These are phyloP conservation scores for Hibiscus trionum DNA, from an alignment of 345 rosid species.

Conservation along the genomic window DNA sequence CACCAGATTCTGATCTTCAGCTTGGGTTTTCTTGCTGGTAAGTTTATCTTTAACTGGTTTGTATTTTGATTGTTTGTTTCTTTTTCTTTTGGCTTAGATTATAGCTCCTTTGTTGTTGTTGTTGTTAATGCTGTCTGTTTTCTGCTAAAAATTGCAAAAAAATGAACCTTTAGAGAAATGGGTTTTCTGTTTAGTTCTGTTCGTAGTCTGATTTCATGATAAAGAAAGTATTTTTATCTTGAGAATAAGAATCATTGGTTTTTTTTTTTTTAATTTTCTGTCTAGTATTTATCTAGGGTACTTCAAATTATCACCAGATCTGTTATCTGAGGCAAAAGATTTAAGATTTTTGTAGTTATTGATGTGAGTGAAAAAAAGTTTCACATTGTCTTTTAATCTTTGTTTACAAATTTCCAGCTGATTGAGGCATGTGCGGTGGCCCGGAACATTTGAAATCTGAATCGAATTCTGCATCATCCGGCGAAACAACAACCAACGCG, in stretches of 20 bases:
- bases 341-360: conserved; percentile 1
- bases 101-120: too few species aligned
- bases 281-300: background rate
- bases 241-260: conserved; percentile 9
- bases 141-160: background rate
- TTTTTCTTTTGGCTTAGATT: background rate
- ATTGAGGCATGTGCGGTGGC: conserved; percentile 29
- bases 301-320: conserved; percentile 9
- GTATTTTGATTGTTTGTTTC: background rate
- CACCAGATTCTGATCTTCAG: too few species aligned
- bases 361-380: background rate
- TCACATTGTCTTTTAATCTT: background rate
- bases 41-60: background rate
- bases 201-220: too few species aligned
- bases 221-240: background rate
- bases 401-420: conserved; percentile 7
- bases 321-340: conserved; percentile 1
- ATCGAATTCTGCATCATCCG: background rate
- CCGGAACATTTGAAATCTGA: conserved; percentile 17
- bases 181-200: too few species aligned
- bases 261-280: background rate
- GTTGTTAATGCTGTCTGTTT: too few species aligned
- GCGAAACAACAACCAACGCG: background rate
- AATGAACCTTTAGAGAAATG: too few species aligned
- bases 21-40: background rate